Evolutionary conservation across 129 eudicot genomes (phyloP), one percentile per base, ranked within the genome.

Genomic region (Mikania micrantha): DNA sequence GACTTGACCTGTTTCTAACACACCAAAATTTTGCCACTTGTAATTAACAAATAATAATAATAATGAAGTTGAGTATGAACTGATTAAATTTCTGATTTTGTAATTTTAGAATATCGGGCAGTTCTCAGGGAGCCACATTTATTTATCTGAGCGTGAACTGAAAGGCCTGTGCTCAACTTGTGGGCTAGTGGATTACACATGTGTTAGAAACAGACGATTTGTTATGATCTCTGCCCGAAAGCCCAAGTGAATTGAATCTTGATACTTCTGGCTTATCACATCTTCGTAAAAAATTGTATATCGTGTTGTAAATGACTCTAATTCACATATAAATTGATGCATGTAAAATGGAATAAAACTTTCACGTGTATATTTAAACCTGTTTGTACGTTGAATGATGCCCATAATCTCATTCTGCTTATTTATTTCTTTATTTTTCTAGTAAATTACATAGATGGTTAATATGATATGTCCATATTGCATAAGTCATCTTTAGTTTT

Each of bases 211-310:
- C 59, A 72, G 95, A 31, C 67, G 74, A 15, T 93, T 93, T 29
- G 82, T 93, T 53, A 93, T 93, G 98, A 82, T 93, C 69, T 84
- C 95, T 56, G 96, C 99, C 50, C 83, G 61, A 69, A 93, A 86
- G 71, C 95, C 95, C 35, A 59, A 61, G 54, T 84, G 77, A 62
- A 29, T 57, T 15, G 10, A 29, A 16, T 53, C 60, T 4, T 32
- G 41, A 29, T 66, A 11, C 45, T 48, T 48, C 13, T 19, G 47
- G 29, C 47, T n/a, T 62, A 19, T 62, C 12, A 16, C 34, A 63
- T 61, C 28, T 3, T 16, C 42, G 2, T 52, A 34, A 45, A 54
- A 5, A 24, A 47, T 28, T 47, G 76, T 52, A 36, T 52, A 69
- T 67, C 72, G 17, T 28, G 70, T 40, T 70, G 74, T 57, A 71